phyloP scores from a whole-genome alignment of 805 yeast species.

The Saturnispora mendoncae region DNA sequence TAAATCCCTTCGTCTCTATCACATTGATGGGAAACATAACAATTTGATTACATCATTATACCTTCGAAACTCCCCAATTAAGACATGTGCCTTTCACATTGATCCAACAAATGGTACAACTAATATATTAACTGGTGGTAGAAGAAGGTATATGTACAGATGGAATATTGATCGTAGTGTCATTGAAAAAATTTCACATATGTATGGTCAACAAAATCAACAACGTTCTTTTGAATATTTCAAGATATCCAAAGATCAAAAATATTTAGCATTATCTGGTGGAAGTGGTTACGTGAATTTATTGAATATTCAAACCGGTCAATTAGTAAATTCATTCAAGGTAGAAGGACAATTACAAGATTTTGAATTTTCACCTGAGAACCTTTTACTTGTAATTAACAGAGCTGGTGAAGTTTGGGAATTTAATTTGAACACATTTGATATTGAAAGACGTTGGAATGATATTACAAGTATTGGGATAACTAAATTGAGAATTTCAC shows the following conservation, averaged over 20 bases:
- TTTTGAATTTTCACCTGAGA: constrained; percentile 51
- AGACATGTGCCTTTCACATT: constrained; percentile 57
- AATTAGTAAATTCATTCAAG: constrained; percentile 80
- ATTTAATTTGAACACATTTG: constrained; percentile 46
- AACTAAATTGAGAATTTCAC: constrained; percentile 52
- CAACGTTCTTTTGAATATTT: constrained; percentile 87
- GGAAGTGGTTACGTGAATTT: constrained; percentile 87
- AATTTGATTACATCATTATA: constrained; percentile 75
- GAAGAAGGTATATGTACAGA: constrained; percentile 84
- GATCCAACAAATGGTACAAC: constrained; percentile 37
- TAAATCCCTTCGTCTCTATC: constrained; percentile 75
- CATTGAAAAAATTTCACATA: constrained; percentile 75
- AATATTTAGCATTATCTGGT: constrained; percentile 67
- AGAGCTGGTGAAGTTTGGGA: constrained; percentile 87
- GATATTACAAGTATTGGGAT: constrained; percentile 83
- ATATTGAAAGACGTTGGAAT: constrained; percentile 61
- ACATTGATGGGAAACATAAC: constrained; percentile 81
- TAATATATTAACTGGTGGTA: constrained; percentile 75
- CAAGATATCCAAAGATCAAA: constrained; percentile 65
- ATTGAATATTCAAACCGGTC: constrained; percentile 68
- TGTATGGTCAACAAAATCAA: constrained; percentile 84
- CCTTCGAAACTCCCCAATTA: constrained; percentile 71
- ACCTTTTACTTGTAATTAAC: constrained; percentile 50
- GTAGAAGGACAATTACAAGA: constrained; percentile 83
- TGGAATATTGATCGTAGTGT: constrained; percentile 65